Evolutionary conservation across 179 eudicot genomes (phyloP), one percentile per base, ranked within the genome.

Genomic region (Carnegiea gigantea): DNA sequence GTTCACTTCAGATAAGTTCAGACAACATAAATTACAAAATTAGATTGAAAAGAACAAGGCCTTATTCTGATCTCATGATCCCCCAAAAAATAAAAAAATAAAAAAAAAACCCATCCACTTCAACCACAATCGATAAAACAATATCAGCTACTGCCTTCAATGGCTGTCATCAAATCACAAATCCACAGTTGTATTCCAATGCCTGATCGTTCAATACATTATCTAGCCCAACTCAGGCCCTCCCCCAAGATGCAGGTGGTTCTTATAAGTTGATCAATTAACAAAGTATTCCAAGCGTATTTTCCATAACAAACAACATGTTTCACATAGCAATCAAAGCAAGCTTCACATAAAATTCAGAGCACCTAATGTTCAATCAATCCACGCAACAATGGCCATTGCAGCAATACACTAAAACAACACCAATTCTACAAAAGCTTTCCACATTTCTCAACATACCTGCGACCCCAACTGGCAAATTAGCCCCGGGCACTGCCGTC

Each of bases 401-500:
- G 48, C 76, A 79, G 5, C 53, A 73, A 46, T 3, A 9, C 53
- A 44, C 9, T 9, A 68, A 71, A 33, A 70, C 0, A 14, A 11
- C 49, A 51, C 49, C 48, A 60, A 43, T 23, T 76, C 23, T 30
- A 24, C 73, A 10, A 64, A 11, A 46, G 51, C 30, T 28, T 26
- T 30, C 21, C 44, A 24, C 62, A 15, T 53, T 11, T 75, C 65
- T 15, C 14, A 59, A 36, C 84, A 72, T 80, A 90, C 90, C 88
- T 73, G 82, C 59, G 26, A 77, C 60, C 71, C 84, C 85, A 23
- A 80, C 77, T 14, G 80, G 84, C 80, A 74, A 62, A 57, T 85
- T 87, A 36, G 86, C 88, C 21, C 86, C 88, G 0, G 90, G 86
- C 28, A 89, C 93, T 2, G 90, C 85, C 1, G 91, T 82, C 84